These are phyloP conservation scores for Curvularia eragrostidis DNA, from an alignment of 2,329 filamentous ascomycete genomes.

Conservation along the genomic window DNA sequence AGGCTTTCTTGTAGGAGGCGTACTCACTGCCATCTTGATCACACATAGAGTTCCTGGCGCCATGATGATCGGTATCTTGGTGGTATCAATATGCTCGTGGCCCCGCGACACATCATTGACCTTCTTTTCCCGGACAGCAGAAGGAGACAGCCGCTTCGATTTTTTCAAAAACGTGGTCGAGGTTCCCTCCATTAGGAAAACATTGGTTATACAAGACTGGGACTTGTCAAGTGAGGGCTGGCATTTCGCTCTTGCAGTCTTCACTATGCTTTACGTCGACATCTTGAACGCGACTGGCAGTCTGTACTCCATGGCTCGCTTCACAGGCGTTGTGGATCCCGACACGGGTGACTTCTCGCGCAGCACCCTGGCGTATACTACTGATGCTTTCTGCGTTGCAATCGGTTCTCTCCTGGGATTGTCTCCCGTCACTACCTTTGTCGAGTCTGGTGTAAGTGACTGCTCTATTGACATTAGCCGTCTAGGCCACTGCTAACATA, in stretches of 20 bases:
- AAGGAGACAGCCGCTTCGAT: constrained; percentile 75
- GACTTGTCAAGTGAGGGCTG: constrained; percentile 70
- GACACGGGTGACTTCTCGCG: constrained; percentile 86
- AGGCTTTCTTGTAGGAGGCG: constrained; percentile 83
- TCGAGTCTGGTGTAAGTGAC: constrained; percentile 73
- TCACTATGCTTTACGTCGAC: constrained; percentile 90
- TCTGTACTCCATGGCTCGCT: constrained; percentile 87
- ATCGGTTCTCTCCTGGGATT: constrained; percentile 79
- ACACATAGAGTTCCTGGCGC: constrained; percentile 87
- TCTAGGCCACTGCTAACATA: background rate
- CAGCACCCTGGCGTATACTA: constrained; percentile 82
- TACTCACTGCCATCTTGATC: constrained; percentile 80
- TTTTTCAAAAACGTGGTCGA: constrained; percentile 89
- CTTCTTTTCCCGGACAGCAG: constrained; percentile 75
- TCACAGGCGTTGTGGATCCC: constrained; percentile 80
- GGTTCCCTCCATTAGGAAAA: constrained; percentile 77
- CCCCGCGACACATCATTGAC: constrained; percentile 77
- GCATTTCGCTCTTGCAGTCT: constrained; percentile 81
- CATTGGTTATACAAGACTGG: constrained; percentile 76
- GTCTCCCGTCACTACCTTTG: constrained; percentile 83
- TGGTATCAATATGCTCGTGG: constrained; percentile 89
- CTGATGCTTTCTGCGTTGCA: constrained; percentile 80
- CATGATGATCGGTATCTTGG: constrained; percentile 79
- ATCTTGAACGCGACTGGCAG: constrained; percentile 84
- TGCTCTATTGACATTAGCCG: background rate